A percentile compares a stretch with the other conserved stretches of the same genome.
phyloP scores from a whole-genome alignment of 345 rosid genomes.

The Salix koriyanagi region DNA sequence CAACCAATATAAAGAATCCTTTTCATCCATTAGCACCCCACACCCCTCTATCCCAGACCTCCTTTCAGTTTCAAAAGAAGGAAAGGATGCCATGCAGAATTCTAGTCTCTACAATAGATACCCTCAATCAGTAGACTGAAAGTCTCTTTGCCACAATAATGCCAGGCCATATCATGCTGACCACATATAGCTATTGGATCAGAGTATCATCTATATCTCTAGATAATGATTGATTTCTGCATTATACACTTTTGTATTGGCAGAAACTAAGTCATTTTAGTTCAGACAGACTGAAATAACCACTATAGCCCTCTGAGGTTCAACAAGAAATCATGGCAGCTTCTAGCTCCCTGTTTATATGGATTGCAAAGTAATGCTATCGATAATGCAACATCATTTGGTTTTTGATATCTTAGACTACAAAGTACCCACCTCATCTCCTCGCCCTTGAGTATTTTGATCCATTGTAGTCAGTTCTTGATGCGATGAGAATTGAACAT shows the following conservation, averaged over 20 bases:
- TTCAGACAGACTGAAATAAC: too few relatives aligned
- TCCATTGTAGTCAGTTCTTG: slow-evolving; percentile 95
- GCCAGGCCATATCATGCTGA: neutral
- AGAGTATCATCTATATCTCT: too few relatives aligned
- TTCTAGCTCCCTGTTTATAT: neutral
- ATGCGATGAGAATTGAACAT: slow-evolving; percentile 96
- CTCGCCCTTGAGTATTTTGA: slow-evolving; percentile 87
- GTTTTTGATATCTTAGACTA: neutral
- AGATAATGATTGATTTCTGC: too few relatives aligned
- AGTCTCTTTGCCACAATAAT: neutral
- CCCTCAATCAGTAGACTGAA: neutral
- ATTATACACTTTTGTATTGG: too few relatives aligned
- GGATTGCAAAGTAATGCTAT: neutral
- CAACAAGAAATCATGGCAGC: neutral
- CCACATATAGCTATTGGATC: neutral
- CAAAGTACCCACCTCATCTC: slow-evolving; percentile 76
- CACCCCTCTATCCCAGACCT: neutral
- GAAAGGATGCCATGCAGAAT: neutral
- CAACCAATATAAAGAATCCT: neutral
- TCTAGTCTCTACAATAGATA: neutral
- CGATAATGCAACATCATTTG: neutral
- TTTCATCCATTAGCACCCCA: neutral
- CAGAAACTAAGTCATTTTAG: too few relatives aligned
- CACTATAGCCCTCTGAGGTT: neutral
- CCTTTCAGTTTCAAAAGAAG: neutral